Conservation (phyloP, 108 stramenopile species). For the Craspedostauros australis region DNA sequence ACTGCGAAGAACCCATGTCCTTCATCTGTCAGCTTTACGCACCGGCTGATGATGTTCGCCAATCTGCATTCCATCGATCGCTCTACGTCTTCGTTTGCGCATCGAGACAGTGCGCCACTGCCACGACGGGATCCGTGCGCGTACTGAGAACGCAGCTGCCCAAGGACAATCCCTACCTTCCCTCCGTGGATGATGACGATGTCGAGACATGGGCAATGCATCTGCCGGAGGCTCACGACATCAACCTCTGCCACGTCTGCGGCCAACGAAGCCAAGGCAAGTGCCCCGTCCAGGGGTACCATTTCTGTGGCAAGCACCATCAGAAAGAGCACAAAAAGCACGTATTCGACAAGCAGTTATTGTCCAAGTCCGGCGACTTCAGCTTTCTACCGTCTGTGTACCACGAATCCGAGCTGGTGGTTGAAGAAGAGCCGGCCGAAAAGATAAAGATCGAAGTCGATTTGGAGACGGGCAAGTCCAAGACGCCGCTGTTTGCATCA, state of each 20-base stretch:
- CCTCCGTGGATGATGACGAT: slow-evolving; percentile 24
- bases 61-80: slow-evolving; percentile 71
- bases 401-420: slow-evolving; percentile 66
- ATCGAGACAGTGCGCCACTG: slow-evolving; percentile 21
- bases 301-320: slow-evolving; percentile 65
- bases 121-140: slow-evolving; percentile 27
- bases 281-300: slow-evolving; percentile 55
- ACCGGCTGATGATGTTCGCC: slow-evolving; percentile 57
- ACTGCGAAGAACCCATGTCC: slow-evolving; percentile 23
- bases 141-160: slow-evolving; percentile 70
- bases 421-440: slow-evolving; percentile 70
- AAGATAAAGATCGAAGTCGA: background rate
- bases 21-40: slow-evolving; percentile 73
- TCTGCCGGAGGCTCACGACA: slow-evolving; percentile 38
- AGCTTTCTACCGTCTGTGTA: slow-evolving; percentile 60
- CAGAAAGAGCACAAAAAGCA: slow-evolving; percentile 66
- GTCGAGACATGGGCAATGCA: slow-evolving; percentile 54
- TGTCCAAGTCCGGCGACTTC: background rate
- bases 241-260: slow-evolving; percentile 65
- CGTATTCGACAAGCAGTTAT: slow-evolving; percentile 13
- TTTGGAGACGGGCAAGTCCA: too few relatives aligned
- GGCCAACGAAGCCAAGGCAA: slow-evolving; percentile 52
- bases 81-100: slow-evolving; percentile 80
- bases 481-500: too few relatives aligned
- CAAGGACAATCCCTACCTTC: slow-evolving; percentile 67